Base-by-base conservation (phyloP, 129 eudicot species). In the Artemisia argyi region DNA sequence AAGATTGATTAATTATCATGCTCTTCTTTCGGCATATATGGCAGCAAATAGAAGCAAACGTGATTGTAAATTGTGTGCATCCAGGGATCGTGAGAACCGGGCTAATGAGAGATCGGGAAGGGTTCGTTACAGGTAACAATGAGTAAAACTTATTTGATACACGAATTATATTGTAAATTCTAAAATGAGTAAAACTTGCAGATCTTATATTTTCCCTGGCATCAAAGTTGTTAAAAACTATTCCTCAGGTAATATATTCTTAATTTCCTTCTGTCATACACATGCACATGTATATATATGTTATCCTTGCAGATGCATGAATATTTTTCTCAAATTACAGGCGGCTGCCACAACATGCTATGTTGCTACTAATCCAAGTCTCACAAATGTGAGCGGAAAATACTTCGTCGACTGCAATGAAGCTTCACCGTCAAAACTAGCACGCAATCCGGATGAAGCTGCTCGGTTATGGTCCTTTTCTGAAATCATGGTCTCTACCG, bases 271-370 rank as follows among this genome's bases (percentile, higher is more conserved):
- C 63, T 60, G 11, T 59, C 11, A 17, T 11, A 14, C 30, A 17
- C 39, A 24, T 46, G 17, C 17, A 28, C 18, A 58, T 58, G 7
- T 32, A 51, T 46, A 68, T 15, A 15, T 35, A n/a, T 49, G 1
- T 44, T 10, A 44, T 18, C 1, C 2, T 11, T 65, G 17, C 26
- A 3, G 4, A 32, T 30, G 18, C 32, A 32, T 69, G 18, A 70
- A 18, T 20, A 72, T 20, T 26, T 13, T 61, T 48, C 2, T 11
- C 2, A 30, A 50, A 48, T 77, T 50, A 39, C 80, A 92, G 98
- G 98, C 95, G 14, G 96, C 98, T 63, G 96, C 98, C 10, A 93
- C 98, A 1, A 89, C 95, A 19, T 93, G 96, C 69, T 93, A 93
- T 51, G 96, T 89, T 55, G 98, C 96, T 26, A 87, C 92, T 62